Evolutionary conservation across 2,329 filamentous ascomycete species (phyloP), one percentile per base, ranked within the genome.

Genomic region (Pyrenophora teres): DNA sequence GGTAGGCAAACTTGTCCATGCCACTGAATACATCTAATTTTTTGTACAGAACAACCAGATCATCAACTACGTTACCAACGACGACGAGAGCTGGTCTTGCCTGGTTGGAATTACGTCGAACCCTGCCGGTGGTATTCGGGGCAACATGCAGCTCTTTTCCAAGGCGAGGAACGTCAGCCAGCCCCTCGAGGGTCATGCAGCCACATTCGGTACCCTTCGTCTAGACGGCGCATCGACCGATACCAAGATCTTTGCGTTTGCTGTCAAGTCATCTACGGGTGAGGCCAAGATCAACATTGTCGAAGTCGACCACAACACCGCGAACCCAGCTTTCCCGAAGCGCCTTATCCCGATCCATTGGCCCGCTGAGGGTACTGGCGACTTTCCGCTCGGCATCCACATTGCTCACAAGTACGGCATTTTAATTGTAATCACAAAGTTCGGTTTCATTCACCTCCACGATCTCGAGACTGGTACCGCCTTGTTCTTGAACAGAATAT

Each of bases 401-500:
- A 88, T 99, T 40, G 97, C 94, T 3, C 87, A 91, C 69, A 96
- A 94, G 78, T 99, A 99, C 77, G 93, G 92, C 69, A 87, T 99
- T 71, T 88, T 99, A 69, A 97, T 97, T 77, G 86, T 99, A 68
- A 91, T 99, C 57, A 99, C 94, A 50, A 99, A 99, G 76, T 99
- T 97, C 70, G 94, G 94, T 46, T 99, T 97, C 78, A 97, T 99
- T 67, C 94, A 99, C 77, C 84, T 99, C 19, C 97, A 99, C 78
- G 95, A 99, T 70, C 85, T 99, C 50, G 95, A 99, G 80, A 94
- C 90, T 6, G 95, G 90, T 52, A 89, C 89, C 10, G 95, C 91
- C 74, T 94, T 99, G 72, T 99, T 97, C 84, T 95, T 99, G 92
- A 99, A 99, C 82, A 89, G 95, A 66, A 99, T 99, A 69, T 99